Conservation (phyloP, 495 filamentous ascomycete genomes). For the Lentithecium fluviatile region DNA sequence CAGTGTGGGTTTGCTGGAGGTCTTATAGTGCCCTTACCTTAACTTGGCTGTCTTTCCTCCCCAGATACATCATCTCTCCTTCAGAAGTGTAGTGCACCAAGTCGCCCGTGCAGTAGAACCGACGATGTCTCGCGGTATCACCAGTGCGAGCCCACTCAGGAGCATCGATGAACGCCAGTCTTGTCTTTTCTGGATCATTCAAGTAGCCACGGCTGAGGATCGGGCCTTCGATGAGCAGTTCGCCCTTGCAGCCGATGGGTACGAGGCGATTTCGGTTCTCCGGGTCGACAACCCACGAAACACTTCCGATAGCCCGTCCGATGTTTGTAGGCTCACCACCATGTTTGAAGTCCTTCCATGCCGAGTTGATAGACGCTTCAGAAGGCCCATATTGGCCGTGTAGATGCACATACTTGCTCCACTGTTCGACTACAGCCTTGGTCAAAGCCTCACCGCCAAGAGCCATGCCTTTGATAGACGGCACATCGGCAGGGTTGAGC, state of each 20-base stretch:
- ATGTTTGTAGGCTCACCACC: conserved; percentile 31
- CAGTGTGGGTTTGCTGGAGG: neutral
- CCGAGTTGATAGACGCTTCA: conserved; percentile 28
- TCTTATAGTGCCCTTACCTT: conserved; percentile 20
- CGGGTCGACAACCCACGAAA: conserved; percentile 30
- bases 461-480: conserved; percentile 20
- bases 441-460: conserved; percentile 26
- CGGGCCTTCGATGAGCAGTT: conserved; percentile 35
- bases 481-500: conserved; percentile 24
- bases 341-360: conserved; percentile 25
- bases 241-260: conserved; percentile 31
- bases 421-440: conserved; percentile 21
- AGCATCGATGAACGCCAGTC: conserved; percentile 27
- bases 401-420: conserved; percentile 16
- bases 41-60: conserved; percentile 39
- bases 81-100: conserved; percentile 32
- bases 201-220: conserved; percentile 35
- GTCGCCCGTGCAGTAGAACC: conserved; percentile 38
- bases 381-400: conserved; percentile 29
- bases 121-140: conserved; percentile 15
- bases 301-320: conserved; percentile 30
- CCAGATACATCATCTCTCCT: conserved; percentile 35
- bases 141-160: conserved; percentile 18
- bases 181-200: conserved; percentile 33
- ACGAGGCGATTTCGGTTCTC: conserved; percentile 20